Conservation (phyloP, 768 basidiomycete genomes). For the Agrocybe chaxingu region DNA sequence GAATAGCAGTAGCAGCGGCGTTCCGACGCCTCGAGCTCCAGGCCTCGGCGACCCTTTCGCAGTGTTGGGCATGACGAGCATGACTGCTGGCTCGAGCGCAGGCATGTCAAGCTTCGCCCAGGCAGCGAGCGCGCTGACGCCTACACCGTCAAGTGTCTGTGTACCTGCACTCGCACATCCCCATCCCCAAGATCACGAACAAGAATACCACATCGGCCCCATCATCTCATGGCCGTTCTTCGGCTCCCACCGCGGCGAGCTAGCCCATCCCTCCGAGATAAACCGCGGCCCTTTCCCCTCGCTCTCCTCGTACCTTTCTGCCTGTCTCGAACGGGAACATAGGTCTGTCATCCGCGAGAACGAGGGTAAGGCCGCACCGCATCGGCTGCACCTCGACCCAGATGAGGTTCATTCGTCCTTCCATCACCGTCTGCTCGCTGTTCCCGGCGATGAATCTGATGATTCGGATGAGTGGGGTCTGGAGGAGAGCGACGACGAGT, state of each 20-base stretch:
- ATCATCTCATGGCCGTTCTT: constrained; percentile 93
- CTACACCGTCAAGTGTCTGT: constrained; percentile 18
- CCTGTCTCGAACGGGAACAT: constrained; percentile 34
- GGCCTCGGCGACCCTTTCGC: no score
- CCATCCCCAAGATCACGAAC: constrained; percentile 13
- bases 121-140: no score
- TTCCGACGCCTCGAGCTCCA: no score
- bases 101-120: no score
- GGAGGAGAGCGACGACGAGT: constrained; percentile 77
- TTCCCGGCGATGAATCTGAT: constrained; percentile 72
- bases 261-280: constrained; percentile 63
- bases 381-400: constrained; percentile 77
- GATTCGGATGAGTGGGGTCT: constrained; percentile 78
- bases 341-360: constrained; percentile 59
- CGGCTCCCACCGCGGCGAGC: constrained; percentile 76
- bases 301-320: constrained; percentile 54
- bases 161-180: constrained; percentile 17
- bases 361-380: constrained; percentile 74
- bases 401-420: constrained; percentile 69
- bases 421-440: constrained; percentile 64
- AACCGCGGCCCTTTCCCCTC: constrained; percentile 78
- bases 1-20: no score
- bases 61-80: no score
- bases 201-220: constrained; percentile 64
- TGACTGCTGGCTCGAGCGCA: no score